These are phyloP conservation scores for Triangularia setosa DNA, from an alignment of 2,329 filamentous ascomycete genomes.

Conservation along the genomic window DNA sequence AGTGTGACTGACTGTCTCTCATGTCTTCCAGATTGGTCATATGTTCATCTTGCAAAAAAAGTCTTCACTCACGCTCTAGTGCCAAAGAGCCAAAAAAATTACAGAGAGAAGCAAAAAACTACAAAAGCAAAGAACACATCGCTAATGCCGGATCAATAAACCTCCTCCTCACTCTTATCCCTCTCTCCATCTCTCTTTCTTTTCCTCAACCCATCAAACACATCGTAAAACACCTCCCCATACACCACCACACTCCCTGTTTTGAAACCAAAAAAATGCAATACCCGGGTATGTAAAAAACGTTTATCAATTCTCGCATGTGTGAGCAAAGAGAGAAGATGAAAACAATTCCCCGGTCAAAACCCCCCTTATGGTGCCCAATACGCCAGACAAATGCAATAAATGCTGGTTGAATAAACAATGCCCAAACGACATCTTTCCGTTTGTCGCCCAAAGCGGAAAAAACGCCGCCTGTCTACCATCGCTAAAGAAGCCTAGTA, in stretches of 20 bases:
- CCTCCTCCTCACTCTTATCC: neutral
- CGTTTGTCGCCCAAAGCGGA: neutral
- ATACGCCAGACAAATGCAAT: slow-evolving; percentile 23
- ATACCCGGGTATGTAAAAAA: slow-evolving; percentile 6
- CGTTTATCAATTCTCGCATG: slow-evolving; percentile 1
- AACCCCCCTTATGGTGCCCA: slow-evolving; percentile 9
- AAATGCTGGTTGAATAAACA: neutral
- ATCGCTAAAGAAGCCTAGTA: slow-evolving; percentile 21
- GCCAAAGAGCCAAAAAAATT: slow-evolving; percentile 2
- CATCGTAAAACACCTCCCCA: neutral
- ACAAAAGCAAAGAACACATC: neutral
- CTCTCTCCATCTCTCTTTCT: neutral
- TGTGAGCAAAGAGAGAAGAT: neutral
- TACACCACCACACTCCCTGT: neutral
- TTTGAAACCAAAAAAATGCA: neutral
- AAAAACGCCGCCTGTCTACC: neutral
- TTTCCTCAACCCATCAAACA: neutral
- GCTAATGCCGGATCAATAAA: neutral
- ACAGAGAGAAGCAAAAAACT: slow-evolving; percentile 3
- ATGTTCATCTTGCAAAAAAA: neutral
- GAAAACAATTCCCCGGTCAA: neutral
- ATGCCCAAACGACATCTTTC: neutral
- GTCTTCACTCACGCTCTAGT: neutral
- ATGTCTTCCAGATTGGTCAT: neutral
- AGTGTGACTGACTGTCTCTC: neutral